Evolutionary conservation across 768 basidiomycete species (phyloP), one percentile per base, ranked within the genome.

Genomic region (Hypholoma fasciculare): DNA sequence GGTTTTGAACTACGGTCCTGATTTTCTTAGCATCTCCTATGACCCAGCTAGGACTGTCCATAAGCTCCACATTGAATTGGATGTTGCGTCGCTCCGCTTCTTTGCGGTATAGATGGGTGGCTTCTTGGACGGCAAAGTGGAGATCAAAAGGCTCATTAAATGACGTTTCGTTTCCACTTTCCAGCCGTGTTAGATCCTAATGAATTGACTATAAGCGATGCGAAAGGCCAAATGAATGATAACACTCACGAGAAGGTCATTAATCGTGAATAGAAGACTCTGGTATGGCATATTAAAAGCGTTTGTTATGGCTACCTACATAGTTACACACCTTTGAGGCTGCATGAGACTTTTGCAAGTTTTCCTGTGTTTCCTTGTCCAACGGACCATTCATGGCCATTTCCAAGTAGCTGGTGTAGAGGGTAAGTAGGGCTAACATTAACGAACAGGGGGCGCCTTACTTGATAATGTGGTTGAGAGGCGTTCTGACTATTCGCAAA

Each of bases 381-480:
- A 93, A 73, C 4, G 83, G 82, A 2, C 89, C 89, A 63, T 92
- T 85, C 36, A 94, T 78, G 0, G 92, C 90, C 67, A 92, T 78
- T 69, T 94, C 90, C 49, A 93, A 78, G 63, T 90, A 93, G 65
- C 86, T 88, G 11, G 30, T 3, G 6, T 9, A 34, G 6, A 34
- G 30, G 6, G 9, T 34, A 9, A 34, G 9, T 9, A 34, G 1
- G 30, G 9, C 9, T 6, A 34, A 34, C 30, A 34, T 9, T 34
- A 6, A 9, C 9, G 30, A 34, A 34, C 30, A 34, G 30, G 6
- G 6, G 9, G 9, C 65, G 26, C 47, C 81, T 38, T 57, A 86
- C 85, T 92, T 92, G 71, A 94, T 92, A 62, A 93, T 92, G 65
- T 92, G 89, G 64, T 92, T 90, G 55, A 90, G 66, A 7, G 90